These are phyloP conservation scores for Penicillium sp. DNA, from an alignment of 2,329 filamentous ascomycete genomes.

Conservation along the genomic window DNA sequence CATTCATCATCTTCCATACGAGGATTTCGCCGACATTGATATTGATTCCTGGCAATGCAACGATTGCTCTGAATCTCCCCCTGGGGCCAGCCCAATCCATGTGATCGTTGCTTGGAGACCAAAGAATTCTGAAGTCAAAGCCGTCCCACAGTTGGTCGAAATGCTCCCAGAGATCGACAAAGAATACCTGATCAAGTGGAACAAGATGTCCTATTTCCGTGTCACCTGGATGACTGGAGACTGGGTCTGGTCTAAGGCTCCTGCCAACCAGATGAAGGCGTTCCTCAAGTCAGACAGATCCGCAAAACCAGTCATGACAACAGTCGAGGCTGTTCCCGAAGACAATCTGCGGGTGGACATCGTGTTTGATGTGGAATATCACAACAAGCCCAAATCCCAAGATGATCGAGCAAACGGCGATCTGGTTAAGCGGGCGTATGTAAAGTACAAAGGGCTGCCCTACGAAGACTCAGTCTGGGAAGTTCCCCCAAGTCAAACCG, in stretches of 20 bases:
- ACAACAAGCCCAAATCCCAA: conserved; percentile 53
- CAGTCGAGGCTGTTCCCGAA: conserved; percentile 79
- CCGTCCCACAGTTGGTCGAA: conserved; percentile 40
- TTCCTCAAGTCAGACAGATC: conserved; percentile 70
- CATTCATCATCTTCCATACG: conserved; percentile 71
- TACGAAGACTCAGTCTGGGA: conserved; percentile 96
- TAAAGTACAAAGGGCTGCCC: conserved; percentile 88
- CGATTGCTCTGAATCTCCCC: conserved; percentile 64
- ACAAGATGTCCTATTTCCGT: conserved; percentile 73
- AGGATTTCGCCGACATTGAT: conserved; percentile 41
- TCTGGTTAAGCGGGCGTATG: conserved; percentile 69
- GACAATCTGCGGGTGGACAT: conserved; percentile 85
- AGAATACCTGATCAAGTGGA: conserved; percentile 92
- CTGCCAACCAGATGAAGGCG: conserved; percentile 61
- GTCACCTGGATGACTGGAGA: conserved; percentile 83
- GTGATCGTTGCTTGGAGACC: conserved; percentile 88
- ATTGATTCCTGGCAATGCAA: conserved; percentile 82
- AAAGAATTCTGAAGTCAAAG: conserved; percentile 55
- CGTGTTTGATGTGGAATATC: conserved; percentile 76
- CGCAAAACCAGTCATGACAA: conserved; percentile 64
- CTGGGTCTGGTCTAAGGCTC: conserved; percentile 77
- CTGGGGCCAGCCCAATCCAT: conserved; percentile 61
- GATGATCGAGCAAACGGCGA: conserved; percentile 68
- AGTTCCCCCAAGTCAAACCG: conserved; percentile 63
- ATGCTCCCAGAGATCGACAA: conserved; percentile 72